Evolutionary conservation across 257 asterid species (phyloP).

Genomic region (Nicotiana sylvestris): DNA sequence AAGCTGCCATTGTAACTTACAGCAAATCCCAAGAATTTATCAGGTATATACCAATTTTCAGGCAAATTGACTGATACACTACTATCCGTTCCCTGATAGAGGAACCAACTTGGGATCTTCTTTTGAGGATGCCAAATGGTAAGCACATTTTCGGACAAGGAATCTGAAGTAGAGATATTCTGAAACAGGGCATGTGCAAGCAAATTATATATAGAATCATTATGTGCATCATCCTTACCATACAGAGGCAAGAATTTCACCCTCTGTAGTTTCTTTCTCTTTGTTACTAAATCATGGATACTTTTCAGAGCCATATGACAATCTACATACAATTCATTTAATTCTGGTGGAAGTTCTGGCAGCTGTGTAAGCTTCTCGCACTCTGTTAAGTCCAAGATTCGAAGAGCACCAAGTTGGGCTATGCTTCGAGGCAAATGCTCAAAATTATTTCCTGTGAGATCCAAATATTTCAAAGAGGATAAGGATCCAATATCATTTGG

Average conservation of each 20-base stretch:
- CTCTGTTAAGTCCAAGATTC: background rate
- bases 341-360: too few relatives aligned
- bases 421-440: background rate
- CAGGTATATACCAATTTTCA: background rate
- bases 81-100: background rate
- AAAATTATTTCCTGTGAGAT: background rate
- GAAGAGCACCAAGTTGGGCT: background rate
- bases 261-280: too few relatives aligned
- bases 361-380: background rate
- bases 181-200: too few relatives aligned
- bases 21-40: background rate
- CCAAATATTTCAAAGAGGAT: rapidly evolving
- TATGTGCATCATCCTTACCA: too few relatives aligned
- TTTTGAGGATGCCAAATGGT: too few relatives aligned
- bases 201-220: too few relatives aligned
- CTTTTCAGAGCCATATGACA: too few relatives aligned
- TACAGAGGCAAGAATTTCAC: too few relatives aligned
- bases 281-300: too few relatives aligned
- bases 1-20: background rate
- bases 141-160: too few relatives aligned
- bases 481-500: background rate
- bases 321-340: too few relatives aligned
- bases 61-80: background rate
- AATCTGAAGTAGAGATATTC: too few relatives aligned
- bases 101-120: background rate